A percentile compares a stretch with the other conserved stretches of the same genome.
Conservation (phyloP, 306 rosid genomes). For the Prunus armeniaca region DNA sequence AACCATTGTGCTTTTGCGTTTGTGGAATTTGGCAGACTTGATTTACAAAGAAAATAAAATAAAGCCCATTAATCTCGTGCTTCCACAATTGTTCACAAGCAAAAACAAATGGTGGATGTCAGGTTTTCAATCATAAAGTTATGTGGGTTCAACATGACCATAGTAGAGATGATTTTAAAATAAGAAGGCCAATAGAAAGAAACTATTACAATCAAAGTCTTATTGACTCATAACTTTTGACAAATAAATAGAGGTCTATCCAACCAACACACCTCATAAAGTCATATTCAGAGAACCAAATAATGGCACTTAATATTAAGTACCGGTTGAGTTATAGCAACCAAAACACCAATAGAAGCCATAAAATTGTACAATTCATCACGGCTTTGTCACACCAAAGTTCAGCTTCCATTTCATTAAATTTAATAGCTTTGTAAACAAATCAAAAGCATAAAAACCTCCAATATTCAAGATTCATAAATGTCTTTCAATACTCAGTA, state of each 20-base stretch:
- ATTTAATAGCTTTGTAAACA: neutral
- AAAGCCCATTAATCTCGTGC: neutral
- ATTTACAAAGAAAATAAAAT: neutral
- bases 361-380: neutral
- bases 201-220: constrained; percentile 22
- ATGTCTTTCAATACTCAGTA: neutral
- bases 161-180: neutral
- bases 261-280: neutral
- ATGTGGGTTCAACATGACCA: neutral
- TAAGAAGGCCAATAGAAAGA: neutral
- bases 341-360: neutral
- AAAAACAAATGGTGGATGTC: neutral
- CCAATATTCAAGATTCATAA: constrained; percentile 6
- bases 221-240: constrained; percentile 2
- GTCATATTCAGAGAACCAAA: neutral
- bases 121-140: neutral
- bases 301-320: neutral
- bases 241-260: neutral
- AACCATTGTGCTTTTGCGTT: neutral
- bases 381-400: neutral
- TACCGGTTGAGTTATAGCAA: neutral
- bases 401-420: constrained; percentile 6
- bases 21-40: neutral
- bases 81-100: constrained; percentile 2
- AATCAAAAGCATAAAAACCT: neutral